phyloP scores from a whole-genome alignment of 768 basidiomycete species.

The Mycena rebaudengoi region DNA sequence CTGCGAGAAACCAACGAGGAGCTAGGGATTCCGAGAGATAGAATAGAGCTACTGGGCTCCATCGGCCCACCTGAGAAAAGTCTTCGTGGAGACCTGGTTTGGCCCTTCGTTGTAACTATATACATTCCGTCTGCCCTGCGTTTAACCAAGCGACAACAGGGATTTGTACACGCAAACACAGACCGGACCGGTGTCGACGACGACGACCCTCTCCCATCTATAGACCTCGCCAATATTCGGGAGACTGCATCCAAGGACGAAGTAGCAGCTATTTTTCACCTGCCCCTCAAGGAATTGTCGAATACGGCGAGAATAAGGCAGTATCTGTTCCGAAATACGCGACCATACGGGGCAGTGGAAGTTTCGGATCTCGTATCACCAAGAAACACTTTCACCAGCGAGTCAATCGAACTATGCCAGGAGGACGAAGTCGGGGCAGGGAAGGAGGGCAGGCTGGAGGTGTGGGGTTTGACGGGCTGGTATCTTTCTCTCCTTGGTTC shows the following conservation, averaged over 20 bases:
- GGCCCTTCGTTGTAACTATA: constrained; percentile 77
- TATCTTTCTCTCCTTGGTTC: constrained; percentile 69
- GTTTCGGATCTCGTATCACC: constrained; percentile 65
- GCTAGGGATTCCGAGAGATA: constrained; percentile 65
- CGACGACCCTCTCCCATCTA: constrained; percentile 65
- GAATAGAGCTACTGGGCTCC: constrained; percentile 72
- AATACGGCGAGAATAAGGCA: constrained; percentile 57
- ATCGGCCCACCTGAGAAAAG: constrained; percentile 70
- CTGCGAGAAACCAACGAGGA: constrained; percentile 82
- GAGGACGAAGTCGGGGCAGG: constrained; percentile 54
- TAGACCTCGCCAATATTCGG: constrained; percentile 60
- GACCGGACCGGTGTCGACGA: constrained; percentile 27
- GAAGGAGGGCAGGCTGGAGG: constrained; percentile 61
- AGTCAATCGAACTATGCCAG: constrained; percentile 21
- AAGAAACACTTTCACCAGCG: constrained; percentile 20
- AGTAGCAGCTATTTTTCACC: constrained; percentile 76
- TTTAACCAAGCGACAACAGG: constrained; percentile 24
- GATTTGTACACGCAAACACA: constrained; percentile 39
- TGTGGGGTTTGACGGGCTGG: constrained; percentile 90
- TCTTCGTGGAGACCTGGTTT: constrained; percentile 68
- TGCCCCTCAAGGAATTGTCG: constrained; percentile 64
- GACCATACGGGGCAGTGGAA: constrained; percentile 73
- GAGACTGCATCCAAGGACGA: constrained; percentile 60
- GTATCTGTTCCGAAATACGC: constrained; percentile 62
- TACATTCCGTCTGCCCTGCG: background rate